phyloP scores from a whole-genome alignment of 345 rosid species.

The Clarkia xantiana region DNA sequence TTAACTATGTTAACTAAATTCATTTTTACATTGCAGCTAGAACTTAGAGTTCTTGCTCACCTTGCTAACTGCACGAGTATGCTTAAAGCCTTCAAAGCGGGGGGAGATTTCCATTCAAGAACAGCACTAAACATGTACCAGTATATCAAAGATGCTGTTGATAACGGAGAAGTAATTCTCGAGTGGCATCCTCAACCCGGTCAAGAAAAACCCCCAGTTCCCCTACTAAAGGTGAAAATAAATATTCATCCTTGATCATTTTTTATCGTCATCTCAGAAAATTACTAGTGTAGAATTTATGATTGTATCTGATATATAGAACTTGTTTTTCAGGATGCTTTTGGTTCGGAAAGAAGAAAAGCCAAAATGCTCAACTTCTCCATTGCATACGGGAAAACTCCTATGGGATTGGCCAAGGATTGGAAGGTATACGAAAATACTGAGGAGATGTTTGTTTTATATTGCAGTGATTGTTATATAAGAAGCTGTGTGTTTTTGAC shows the following conservation, averaged over 20 bases:
- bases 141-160: slow-evolving; percentile 72
- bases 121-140: slow-evolving; percentile 98
- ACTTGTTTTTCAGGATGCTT: slow-evolving; percentile 40
- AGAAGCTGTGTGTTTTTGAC: slow-evolving; percentile 1
- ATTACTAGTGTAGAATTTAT: no score
- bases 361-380: slow-evolving; percentile 98
- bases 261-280: slow-evolving; percentile 1
- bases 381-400: slow-evolving; percentile 93
- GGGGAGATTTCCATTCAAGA: slow-evolving; percentile 97
- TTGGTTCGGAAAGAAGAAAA: slow-evolving; percentile 76
- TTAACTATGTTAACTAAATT: slow-evolving; percentile 13
- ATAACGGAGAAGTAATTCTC: slow-evolving; percentile 57
- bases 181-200: slow-evolving; percentile 94
- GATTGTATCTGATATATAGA: no score
- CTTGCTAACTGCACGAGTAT: slow-evolving; percentile 83
- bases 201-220: slow-evolving; percentile 88
- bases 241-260: neutral
- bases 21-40: slow-evolving; percentile 43
- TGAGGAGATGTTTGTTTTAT: neutral
- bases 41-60: slow-evolving; percentile 96
- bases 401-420: slow-evolving; percentile 73
- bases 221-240: slow-evolving; percentile 62
- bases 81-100: slow-evolving; percentile 94
- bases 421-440: slow-evolving; percentile 66
- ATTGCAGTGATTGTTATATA: neutral